These are phyloP conservation scores for Viola pubescens DNA, from an alignment of 441 rosid genomes.

Conservation along the genomic window DNA sequence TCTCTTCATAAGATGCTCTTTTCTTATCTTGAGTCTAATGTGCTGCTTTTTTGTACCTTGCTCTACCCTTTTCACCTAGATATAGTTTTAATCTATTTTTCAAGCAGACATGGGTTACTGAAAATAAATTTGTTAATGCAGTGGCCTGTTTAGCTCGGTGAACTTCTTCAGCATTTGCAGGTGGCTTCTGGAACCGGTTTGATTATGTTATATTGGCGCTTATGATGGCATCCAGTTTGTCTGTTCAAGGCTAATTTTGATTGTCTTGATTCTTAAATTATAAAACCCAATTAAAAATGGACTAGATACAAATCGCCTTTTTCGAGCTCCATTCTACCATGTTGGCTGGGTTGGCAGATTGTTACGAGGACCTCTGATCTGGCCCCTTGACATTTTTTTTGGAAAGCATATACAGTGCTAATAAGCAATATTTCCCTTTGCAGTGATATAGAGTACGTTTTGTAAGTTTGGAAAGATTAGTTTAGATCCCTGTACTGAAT, in stretches of 20 bases:
- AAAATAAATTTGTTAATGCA: conserved; percentile 22
- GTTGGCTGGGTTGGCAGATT: conserved; percentile 2
- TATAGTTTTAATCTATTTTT: neutral
- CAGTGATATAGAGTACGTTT: conserved; percentile 12
- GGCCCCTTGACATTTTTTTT: conserved; percentile 6
- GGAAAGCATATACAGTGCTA: neutral
- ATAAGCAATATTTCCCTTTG: conserved; percentile 6
- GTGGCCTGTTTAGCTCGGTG: conserved; percentile 17
- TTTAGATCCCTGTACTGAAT: conserved; percentile 11
- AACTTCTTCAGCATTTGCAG: conserved; percentile 29
- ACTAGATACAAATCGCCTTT: conserved; percentile 16
- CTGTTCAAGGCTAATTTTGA: conserved; percentile 9
- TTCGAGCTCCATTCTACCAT: conserved; percentile 4
- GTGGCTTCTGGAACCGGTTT: conserved; percentile 30
- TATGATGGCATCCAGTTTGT: conserved; percentile 24
- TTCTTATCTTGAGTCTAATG: neutral
- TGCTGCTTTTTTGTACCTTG: neutral
- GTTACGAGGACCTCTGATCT: neutral
- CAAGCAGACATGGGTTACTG: conserved; percentile 20
- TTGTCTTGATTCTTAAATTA: conserved; percentile 12
- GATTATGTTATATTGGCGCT: conserved; percentile 20
- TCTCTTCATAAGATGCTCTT: conserved; percentile 4
- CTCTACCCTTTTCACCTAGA: conserved; percentile 10
- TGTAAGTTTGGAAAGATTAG: conserved; percentile 10
- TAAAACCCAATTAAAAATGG: conserved; percentile 13